Evolutionary conservation across 306 rosid species (phyloP).

Genomic region (Vicia faba): DNA sequence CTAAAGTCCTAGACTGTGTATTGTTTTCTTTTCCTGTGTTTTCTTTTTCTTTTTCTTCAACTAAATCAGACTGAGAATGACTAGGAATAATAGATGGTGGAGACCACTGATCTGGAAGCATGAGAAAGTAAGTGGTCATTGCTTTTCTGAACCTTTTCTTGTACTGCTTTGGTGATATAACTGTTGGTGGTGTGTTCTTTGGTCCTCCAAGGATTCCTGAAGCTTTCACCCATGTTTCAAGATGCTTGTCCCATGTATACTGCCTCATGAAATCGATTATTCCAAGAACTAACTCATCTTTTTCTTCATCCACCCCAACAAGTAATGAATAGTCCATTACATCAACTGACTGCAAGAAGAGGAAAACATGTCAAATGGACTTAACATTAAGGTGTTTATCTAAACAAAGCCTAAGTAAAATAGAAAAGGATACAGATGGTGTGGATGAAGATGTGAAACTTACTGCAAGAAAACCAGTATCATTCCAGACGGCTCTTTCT

Average conservation of each 20-base stretch:
- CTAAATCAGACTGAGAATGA: conserved; percentile 67
- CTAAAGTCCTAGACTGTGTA: conserved; percentile 48
- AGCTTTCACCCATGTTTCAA: conserved; percentile 97
- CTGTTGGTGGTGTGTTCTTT: conserved; percentile 83
- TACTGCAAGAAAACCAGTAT: conserved; percentile 94
- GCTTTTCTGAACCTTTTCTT: conserved; percentile 98
- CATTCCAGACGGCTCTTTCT: conserved; percentile 98
- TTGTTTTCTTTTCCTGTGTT: conserved; percentile 49
- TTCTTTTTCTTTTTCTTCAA: conserved; percentile 55
- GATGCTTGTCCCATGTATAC: conserved; percentile 99
- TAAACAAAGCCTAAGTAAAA: neutral
- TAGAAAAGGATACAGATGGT: conserved; percentile 11
- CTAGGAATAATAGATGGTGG: conserved; percentile 58
- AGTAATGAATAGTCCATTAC: conserved; percentile 98
- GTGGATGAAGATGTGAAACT: conserved; percentile 40
- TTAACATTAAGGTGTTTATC: neutral
- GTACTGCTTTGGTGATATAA: conserved; percentile 88
- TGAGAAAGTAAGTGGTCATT: conserved; percentile 91
- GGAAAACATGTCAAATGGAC: conserved; percentile 13
- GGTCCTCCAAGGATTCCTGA: conserved; percentile 98
- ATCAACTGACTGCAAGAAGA: conserved; percentile 71
- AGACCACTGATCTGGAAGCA: conserved; percentile 99
- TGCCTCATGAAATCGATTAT: conserved; percentile 98
- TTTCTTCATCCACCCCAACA: conserved; percentile 94
- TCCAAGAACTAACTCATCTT: conserved; percentile 88